These are phyloP conservation scores for Penicillium sp. DNA, from an alignment of 2,329 filamentous ascomycete species.

Conservation along the genomic window DNA sequence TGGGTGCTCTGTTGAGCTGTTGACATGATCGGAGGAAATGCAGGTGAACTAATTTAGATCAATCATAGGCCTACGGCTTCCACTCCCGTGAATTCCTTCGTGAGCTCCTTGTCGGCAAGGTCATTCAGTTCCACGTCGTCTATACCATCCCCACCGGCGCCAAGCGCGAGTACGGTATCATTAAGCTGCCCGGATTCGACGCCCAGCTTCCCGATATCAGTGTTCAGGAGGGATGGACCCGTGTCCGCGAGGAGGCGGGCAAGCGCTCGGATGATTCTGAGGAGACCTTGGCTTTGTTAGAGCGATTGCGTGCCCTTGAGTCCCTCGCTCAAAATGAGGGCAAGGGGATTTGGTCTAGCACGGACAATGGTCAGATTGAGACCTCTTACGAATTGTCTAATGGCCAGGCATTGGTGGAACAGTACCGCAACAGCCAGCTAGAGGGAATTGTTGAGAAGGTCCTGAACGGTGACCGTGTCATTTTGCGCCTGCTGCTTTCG, in stretches of 20 bases:
- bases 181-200: constrained; percentile 64
- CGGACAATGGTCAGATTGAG: constrained; percentile 64
- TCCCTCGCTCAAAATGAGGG: constrained; percentile 71
- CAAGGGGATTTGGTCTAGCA: constrained; percentile 76
- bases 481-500: constrained; percentile 75
- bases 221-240: constrained; percentile 86
- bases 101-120: constrained; percentile 78
- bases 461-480: constrained; percentile 83
- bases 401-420: constrained; percentile 70
- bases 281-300: constrained; percentile 66
- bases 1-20: not conserved
- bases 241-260: constrained; percentile 90
- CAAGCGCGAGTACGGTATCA: constrained; percentile 82
- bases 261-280: constrained; percentile 80
- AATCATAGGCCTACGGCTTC: constrained; percentile 71
- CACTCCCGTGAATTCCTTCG: constrained; percentile 92
- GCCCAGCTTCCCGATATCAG: constrained; percentile 79
- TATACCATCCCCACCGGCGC: constrained; percentile 80
- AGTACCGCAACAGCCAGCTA: constrained; percentile 81
- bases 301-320: constrained; percentile 75
- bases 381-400: constrained; percentile 78
- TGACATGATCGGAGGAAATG: not conserved
- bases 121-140: constrained; percentile 76
- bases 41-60: not conserved
- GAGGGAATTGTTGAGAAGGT: constrained; percentile 89